Evolutionary conservation across 2,329 filamentous ascomycete genomes (phyloP).

Genomic region (Myriangium duriaei): DNA sequence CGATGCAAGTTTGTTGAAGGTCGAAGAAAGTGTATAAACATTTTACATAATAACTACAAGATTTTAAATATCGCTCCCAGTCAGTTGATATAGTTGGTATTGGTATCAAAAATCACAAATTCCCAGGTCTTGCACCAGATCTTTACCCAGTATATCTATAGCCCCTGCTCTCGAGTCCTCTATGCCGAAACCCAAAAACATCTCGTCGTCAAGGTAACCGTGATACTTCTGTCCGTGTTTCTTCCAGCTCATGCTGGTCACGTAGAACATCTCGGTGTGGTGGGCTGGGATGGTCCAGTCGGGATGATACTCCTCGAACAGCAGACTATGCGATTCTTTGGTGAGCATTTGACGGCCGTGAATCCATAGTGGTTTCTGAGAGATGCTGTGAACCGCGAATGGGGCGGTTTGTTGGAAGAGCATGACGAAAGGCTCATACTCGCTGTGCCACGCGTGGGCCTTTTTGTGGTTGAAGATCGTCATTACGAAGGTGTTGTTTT

Average conservation of each 20-base stretch:
- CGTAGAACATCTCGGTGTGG: constrained; percentile 44
- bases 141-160: constrained; percentile 41
- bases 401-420: constrained; percentile 37
- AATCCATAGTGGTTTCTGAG: constrained; percentile 43
- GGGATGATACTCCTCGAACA: no score
- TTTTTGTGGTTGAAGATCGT: constrained; percentile 44
- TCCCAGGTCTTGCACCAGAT: constrained; percentile 35
- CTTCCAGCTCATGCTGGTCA: constrained; percentile 47
- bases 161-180: constrained; percentile 39
- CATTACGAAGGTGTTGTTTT: constrained; percentile 42
- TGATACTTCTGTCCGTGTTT: constrained; percentile 36
- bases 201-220: constrained; percentile 43
- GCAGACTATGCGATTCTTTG: constrained; percentile 13
- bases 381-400: constrained; percentile 40
- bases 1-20: no score
- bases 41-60: no score
- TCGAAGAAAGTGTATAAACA: no score
- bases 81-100: no score
- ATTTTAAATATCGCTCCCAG: no score
- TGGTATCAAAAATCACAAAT: no score
- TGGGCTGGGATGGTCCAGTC: constrained; percentile 15
- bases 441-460: constrained; percentile 35
- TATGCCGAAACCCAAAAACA: constrained; percentile 45
- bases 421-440: constrained; percentile 45
- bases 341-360: constrained; percentile 31